Conservation (phyloP, 768 basidiomycete genomes). For the Psilocybe cubensis region DNA sequence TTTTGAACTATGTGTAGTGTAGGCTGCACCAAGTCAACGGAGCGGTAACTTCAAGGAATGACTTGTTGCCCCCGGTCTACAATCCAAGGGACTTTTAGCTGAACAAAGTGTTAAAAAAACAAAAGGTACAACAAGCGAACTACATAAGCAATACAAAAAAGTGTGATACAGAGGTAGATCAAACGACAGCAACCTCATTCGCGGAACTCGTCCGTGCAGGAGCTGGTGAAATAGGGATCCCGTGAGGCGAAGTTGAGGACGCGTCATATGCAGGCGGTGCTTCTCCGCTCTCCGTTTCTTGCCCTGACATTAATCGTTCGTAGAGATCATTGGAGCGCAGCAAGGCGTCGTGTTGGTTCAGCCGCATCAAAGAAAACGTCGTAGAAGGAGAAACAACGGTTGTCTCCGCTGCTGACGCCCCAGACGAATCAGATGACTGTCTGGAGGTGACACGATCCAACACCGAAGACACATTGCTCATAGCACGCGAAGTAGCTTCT, state of each 20-base stretch:
- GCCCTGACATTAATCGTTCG: constrained; percentile 82
- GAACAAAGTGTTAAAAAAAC: not conserved
- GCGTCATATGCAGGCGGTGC: constrained; percentile 77
- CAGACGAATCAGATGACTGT: constrained; percentile 38
- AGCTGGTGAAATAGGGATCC: not conserved
- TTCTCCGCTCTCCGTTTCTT: constrained; percentile 82
- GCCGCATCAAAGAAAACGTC: constrained; percentile 32
- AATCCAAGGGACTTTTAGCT: not conserved
- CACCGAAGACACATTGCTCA: constrained; percentile 16
- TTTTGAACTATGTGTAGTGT: too few species aligned
- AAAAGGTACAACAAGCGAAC: not conserved
- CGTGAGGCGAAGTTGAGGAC: constrained; percentile 4
- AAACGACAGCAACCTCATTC: not conserved
- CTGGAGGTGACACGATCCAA: constrained; percentile 35
- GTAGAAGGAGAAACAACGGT: constrained; percentile 33
- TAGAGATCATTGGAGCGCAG: constrained; percentile 57
- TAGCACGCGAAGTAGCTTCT: constrained; percentile 5
- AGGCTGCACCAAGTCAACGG: too few species aligned
- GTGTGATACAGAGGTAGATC: not conserved
- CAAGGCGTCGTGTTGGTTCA: constrained; percentile 34
- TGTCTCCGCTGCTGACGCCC: constrained; percentile 38
- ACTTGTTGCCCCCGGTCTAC: not conserved
- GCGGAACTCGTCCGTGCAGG: not conserved
- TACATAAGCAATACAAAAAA: not conserved
- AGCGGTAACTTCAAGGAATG: too few species aligned